phyloP scores from a whole-genome alignment of 2,329 filamentous ascomycete genomes.

The Penicillium aurantiogriseum region DNA sequence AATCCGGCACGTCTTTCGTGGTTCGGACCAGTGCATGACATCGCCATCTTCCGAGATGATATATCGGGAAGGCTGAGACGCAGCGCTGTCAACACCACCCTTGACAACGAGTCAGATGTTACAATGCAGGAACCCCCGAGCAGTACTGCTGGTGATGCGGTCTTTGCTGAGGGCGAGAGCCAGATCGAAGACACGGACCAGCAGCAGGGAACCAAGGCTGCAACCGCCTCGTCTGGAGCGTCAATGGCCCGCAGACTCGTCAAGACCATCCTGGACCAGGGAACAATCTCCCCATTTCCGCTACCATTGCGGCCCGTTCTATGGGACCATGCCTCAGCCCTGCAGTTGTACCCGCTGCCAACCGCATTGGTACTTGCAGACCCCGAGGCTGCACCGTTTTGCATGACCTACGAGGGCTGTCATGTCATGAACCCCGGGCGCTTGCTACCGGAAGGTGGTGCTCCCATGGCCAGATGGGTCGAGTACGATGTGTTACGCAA shows the following conservation, averaged over 20 bases:
- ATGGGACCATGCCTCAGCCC: conserved; percentile 77
- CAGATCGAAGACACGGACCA: conserved; percentile 27
- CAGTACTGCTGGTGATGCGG: conserved; percentile 13
- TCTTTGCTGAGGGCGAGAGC: conserved; percentile 29
- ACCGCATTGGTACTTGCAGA: conserved; percentile 82
- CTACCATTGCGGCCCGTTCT: conserved; percentile 75
- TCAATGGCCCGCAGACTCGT: conserved; percentile 71
- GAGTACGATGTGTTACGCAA: conserved; percentile 74
- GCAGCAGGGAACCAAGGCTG: conserved; percentile 14
- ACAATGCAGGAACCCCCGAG: conserved; percentile 29
- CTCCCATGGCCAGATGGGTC: conserved; percentile 74
- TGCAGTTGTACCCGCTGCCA: conserved; percentile 85
- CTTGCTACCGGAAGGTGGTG: conserved; percentile 67
- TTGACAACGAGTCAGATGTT: conserved; percentile 22
- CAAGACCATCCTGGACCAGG: conserved; percentile 89
- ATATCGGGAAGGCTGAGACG: conserved; percentile 75
- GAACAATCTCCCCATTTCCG: conserved; percentile 82
- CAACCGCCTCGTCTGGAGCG: conserved; percentile 30
- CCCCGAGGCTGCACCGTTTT: conserved; percentile 75
- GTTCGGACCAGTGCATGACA: conserved; percentile 84
- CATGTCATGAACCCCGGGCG: conserved; percentile 91
- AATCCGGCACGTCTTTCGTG: conserved; percentile 81
- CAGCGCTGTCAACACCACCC: conserved; percentile 69
- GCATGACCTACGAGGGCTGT: conserved; percentile 89
- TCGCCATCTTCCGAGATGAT: conserved; percentile 85